phyloP scores from a whole-genome alignment of 768 basidiomycete genomes.

The Lyophyllum atratum region DNA sequence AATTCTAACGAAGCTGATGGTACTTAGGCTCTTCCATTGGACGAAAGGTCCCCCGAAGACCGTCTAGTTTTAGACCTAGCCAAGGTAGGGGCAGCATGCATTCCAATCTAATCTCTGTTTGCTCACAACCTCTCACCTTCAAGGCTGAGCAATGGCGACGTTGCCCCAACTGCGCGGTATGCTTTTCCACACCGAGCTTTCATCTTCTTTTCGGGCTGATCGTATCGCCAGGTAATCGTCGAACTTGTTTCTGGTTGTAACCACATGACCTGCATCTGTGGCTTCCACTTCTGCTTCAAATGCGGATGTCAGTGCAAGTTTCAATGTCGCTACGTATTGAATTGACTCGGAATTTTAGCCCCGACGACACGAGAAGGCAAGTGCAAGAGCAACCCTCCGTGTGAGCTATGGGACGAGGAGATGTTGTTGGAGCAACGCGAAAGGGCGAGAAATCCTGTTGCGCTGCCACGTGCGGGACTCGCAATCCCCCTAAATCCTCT shows the following conservation, averaged over 20 bases:
- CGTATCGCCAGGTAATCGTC: slow-evolving; percentile 21
- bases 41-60: slow-evolving; percentile 41
- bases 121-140: neutral
- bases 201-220: neutral
- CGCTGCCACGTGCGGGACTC: too few relatives aligned
- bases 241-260: slow-evolving; percentile 35
- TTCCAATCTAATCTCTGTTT: neutral
- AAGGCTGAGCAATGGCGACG: slow-evolving; percentile 42
- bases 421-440: slow-evolving; percentile 34
- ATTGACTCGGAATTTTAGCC: slow-evolving; percentile 5
- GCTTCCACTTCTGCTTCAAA: slow-evolving; percentile 42
- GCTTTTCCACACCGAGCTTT: neutral
- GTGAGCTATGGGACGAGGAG: slow-evolving; percentile 39
- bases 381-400: slow-evolving; percentile 34
- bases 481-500: too few relatives aligned
- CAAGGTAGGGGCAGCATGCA: slow-evolving; percentile 22
- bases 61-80: slow-evolving; percentile 32
- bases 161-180: slow-evolving; percentile 33
- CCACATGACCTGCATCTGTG: slow-evolving; percentile 43
- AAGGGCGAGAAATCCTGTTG: slow-evolving; percentile 12
- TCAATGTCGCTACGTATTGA: neutral
- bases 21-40: slow-evolving; percentile 33
- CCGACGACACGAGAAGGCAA: slow-evolving; percentile 19
- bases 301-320: slow-evolving; percentile 32
- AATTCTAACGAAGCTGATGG: too few relatives aligned